phyloP scores from a whole-genome alignment of 257 asterid genomes.

The Solanum ahanhuiri region DNA sequence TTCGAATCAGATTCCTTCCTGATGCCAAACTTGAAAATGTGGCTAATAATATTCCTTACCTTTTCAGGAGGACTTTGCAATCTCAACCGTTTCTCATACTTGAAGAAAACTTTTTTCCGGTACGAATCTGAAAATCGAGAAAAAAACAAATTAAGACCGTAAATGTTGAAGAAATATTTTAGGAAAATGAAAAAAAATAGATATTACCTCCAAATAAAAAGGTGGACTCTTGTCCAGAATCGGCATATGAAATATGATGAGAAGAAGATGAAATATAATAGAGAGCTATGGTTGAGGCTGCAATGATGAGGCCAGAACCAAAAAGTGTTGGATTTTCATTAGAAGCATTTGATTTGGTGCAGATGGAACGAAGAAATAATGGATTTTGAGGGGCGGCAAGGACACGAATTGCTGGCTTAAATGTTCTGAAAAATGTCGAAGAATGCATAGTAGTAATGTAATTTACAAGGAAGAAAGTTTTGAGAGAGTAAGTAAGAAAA shows the following conservation, averaged over 20 bases:
- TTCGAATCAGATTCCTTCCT: not conserved
- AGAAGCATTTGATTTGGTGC: slow-evolving; percentile 12
- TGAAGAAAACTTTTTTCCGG: slow-evolving; percentile 84
- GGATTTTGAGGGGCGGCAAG: slow-evolving; percentile 16
- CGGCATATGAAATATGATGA: slow-evolving; percentile 37
- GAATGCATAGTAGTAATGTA: slow-evolving; percentile 42
- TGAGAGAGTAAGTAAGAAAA: not conserved
- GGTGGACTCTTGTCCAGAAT: slow-evolving; percentile 42
- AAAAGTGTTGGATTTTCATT: slow-evolving; percentile 17
- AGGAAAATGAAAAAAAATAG: not conserved
- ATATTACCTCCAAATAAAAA: slow-evolving; percentile 53
- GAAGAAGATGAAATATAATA: slow-evolving; percentile 21
- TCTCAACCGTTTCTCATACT: slow-evolving; percentile 87
- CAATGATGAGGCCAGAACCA: slow-evolving; percentile 28
- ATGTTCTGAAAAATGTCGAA: slow-evolving; percentile 35
- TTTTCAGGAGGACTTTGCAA: slow-evolving; percentile 84
- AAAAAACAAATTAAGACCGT: not conserved
- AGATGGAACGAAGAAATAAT: slow-evolving; percentile 14
- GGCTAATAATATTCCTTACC: slow-evolving; percentile 19
- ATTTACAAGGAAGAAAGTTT: not conserved
- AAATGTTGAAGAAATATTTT: not conserved
- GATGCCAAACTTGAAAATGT: not conserved
- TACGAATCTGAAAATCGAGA: slow-evolving; percentile 46
- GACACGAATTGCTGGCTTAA: slow-evolving; percentile 13
- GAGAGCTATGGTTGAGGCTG: slow-evolving; percentile 39